phyloP scores from a whole-genome alignment of 2,329 filamentous ascomycete species.

The Aspergillus thermomutatus region DNA sequence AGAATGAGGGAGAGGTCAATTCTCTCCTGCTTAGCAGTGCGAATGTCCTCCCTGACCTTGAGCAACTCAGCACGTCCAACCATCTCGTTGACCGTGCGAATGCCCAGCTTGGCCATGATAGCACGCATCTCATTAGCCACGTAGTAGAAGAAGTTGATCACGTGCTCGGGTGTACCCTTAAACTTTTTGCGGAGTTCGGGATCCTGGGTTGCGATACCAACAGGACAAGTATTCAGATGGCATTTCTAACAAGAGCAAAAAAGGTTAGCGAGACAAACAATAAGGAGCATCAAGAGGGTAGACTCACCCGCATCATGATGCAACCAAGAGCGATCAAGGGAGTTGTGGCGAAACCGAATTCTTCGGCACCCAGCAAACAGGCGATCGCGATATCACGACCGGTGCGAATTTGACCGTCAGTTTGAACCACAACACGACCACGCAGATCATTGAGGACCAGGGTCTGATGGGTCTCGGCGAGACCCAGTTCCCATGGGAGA shows the following conservation, averaged over 20 bases:
- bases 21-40: constrained; percentile 84
- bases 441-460: constrained; percentile 92
- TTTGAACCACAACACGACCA: constrained; percentile 93
- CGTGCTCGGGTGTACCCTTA: constrained; percentile 85
- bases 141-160: constrained; percentile 99
- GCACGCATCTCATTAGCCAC: constrained; percentile 92
- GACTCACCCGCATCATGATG: constrained; percentile 71
- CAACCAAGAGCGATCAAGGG: constrained; percentile 96
- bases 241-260: constrained; percentile 16
- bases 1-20: constrained; percentile 90
- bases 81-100: constrained; percentile 97
- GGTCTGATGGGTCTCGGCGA: constrained; percentile 95
- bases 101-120: constrained; percentile 94
- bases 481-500: constrained; percentile 93
- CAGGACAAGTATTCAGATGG: constrained; percentile 72
- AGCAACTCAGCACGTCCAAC: constrained; percentile 86
- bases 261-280: constrained; percentile 11
- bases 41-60: constrained; percentile 81
- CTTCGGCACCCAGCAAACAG: constrained; percentile 92
- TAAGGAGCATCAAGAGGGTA: not conserved
- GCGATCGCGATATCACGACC: constrained; percentile 92
- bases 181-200: constrained; percentile 95
- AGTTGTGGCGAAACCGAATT: constrained; percentile 94
- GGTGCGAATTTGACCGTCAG: constrained; percentile 89
- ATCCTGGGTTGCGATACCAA: constrained; percentile 93